Conservation (phyloP, 1,284 basidiomycete genomes). For the Ceratobasidium sp. region DNA sequence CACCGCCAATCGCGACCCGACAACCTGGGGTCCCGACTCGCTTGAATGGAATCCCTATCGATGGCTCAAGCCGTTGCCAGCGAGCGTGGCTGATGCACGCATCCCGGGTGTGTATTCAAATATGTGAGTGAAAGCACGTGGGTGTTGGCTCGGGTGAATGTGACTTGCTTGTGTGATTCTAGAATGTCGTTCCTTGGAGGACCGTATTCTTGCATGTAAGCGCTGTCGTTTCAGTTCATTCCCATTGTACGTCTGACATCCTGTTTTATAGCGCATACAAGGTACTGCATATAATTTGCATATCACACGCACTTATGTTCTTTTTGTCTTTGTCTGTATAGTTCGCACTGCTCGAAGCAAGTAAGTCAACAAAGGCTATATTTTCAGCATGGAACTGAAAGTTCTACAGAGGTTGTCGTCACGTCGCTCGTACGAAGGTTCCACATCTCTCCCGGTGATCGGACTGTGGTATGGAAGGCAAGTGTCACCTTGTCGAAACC, state of each 20-base stretch:
- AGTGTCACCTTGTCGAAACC: not conserved
- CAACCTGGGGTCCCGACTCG: constrained; percentile 44
- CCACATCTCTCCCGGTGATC: constrained; percentile 31
- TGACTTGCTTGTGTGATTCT: not conserved
- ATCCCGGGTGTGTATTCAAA: constrained; percentile 32
- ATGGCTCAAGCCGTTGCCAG: constrained; percentile 42
- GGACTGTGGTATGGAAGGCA: constrained; percentile 30
- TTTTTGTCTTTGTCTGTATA: not conserved
- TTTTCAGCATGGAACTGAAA: not conserved
- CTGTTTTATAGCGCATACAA: constrained; percentile 31
- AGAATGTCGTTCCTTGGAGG: constrained; percentile 37
- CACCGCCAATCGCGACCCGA: constrained; percentile 41
- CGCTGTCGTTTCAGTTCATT: not conserved
- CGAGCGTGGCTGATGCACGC: constrained; percentile 18
- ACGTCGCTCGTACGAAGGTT: constrained; percentile 28
- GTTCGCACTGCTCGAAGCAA: constrained; percentile 29
- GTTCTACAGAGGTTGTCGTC: constrained; percentile 22
- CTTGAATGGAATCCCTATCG: constrained; percentile 44
- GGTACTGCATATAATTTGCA: not conserved
- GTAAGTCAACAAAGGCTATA: not conserved
- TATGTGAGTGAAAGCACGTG: not conserved
- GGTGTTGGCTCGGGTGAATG: not conserved
- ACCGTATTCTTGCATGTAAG: constrained; percentile 28
- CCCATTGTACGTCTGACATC: not conserved
- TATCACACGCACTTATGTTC: not conserved